A percentile compares a stretch with the other conserved stretches of the same genome.
These are phyloP conservation scores for Alternaria conjuncta DNA, from an alignment of 2,329 filamentous ascomycete species.

Conservation along the genomic window DNA sequence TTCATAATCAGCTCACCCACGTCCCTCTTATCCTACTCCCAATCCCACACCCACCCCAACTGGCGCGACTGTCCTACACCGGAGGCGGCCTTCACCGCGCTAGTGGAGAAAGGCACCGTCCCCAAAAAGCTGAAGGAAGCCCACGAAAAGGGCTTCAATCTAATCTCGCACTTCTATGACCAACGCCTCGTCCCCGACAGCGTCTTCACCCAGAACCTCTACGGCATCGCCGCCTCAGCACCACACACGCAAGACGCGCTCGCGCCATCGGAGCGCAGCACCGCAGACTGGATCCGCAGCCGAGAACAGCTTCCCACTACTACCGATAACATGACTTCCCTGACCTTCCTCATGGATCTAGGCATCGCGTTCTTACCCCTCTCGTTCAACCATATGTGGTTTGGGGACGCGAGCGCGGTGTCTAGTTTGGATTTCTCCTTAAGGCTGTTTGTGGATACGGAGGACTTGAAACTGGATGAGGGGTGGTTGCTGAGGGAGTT, in stretches of 20 bases:
- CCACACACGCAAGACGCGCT: constrained; percentile 49
- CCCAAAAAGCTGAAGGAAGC: constrained; percentile 21
- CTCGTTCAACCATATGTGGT: constrained; percentile 51
- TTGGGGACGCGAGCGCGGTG: constrained; percentile 55
- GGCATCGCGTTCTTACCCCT: constrained; percentile 55
- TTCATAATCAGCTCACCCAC: constrained; percentile 55
- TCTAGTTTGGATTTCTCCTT: constrained; percentile 60
- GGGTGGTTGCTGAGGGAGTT: constrained; percentile 56
- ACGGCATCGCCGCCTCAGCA: constrained; percentile 47
- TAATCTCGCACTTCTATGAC: constrained; percentile 45
- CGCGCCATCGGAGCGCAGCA: constrained; percentile 36
- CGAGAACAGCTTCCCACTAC: constrained; percentile 18
- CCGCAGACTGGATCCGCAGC: constrained; percentile 54
- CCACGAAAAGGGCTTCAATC: constrained; percentile 38
- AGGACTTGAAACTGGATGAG: constrained; percentile 42
- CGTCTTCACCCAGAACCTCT: constrained; percentile 54
- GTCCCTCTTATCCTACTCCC: constrained; percentile 48
- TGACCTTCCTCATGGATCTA: constrained; percentile 56
- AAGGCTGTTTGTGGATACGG: constrained; percentile 48
- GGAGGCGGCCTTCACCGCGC: background rate
- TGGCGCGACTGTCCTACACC: constrained; percentile 14
- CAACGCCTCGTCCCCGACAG: constrained; percentile 48
- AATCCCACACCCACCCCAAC: constrained; percentile 40
- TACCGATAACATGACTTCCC: constrained; percentile 46
- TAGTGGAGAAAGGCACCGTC: constrained; percentile 22